phyloP scores from a whole-genome alignment of 2,329 filamentous ascomycete species.

The Dryadomyces quercus-mongolicae region DNA sequence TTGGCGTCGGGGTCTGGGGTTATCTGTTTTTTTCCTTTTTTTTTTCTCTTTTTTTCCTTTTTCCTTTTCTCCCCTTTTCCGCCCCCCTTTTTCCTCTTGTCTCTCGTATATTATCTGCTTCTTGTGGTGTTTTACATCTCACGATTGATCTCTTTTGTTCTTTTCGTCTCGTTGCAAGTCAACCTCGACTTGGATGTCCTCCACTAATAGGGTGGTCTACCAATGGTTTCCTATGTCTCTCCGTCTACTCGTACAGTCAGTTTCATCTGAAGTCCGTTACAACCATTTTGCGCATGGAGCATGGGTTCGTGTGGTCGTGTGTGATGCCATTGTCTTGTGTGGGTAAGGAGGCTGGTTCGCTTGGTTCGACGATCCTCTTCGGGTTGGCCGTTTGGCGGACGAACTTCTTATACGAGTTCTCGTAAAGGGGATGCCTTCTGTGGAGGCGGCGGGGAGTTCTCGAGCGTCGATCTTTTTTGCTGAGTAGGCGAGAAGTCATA shows the following conservation, averaged over 20 bases:
- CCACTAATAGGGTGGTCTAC: background rate
- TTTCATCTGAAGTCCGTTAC: background rate
- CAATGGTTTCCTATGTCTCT: background rate
- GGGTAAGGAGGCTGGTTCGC: too few relatives aligned
- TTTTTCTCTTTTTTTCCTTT: conserved; percentile 1
- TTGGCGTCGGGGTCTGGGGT: background rate
- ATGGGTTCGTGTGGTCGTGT: too few relatives aligned
- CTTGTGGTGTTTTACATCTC: background rate
- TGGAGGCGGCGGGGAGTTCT: too few relatives aligned
- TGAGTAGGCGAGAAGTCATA: too few relatives aligned
- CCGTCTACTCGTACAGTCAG: background rate
- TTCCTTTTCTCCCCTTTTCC: background rate
- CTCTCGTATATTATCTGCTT: background rate
- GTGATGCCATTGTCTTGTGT: too few relatives aligned
- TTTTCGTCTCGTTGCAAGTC: too few relatives aligned
- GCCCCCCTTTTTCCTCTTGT: background rate
- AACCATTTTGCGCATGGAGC: too few relatives aligned
- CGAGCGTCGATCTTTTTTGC: too few relatives aligned
- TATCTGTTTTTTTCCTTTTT: background rate
- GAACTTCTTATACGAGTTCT: too few relatives aligned
- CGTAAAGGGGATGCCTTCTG: too few relatives aligned
- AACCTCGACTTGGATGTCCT: background rate
- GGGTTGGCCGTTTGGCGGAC: too few relatives aligned
- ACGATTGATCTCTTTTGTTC: background rate
- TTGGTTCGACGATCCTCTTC: too few relatives aligned